Base-by-base conservation (phyloP, 352 stramenopile species). In the Globisporangium lucens region DNA sequence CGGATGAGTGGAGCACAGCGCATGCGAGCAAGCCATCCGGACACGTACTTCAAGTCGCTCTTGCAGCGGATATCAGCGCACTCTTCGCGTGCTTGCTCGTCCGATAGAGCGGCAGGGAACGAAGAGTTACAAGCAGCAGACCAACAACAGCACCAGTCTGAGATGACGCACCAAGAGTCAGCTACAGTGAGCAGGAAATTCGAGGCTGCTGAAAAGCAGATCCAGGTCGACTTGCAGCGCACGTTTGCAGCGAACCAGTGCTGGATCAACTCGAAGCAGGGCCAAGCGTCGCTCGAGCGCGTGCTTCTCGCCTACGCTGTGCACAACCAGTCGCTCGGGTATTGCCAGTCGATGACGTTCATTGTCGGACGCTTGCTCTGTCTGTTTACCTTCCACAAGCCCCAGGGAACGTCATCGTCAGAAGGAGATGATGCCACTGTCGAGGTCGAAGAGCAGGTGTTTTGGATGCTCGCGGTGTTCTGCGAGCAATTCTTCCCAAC, bases 321-420 rank as follows among this genome's bases (percentile, higher is more conserved):
- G 33, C 82, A 92, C 63, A 94, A 97, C 62, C 66, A 79, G 27
- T 63, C 61, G 24, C 74, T 97, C 6, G 90, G 90, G 15, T 97
- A 97, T 68, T 97, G 90, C 56, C 90, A 97, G 71, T 91, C 83
- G 22, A 96, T 97, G 88, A 97, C 91, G 47, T 97, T 96, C 61
- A 81, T 97, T 24, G 87, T 87, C 8, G 90, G 80, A 0, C 75
- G 90, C 17, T 52, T 96, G 38, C 63, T 97, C 43, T 92, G 83
- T 61, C 61, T 92, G 5, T 88, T 78, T 56, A 73, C 75, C 6
- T 56, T 61, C 57, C 53, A 66, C 46, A 17, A 47, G 2, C 12
- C 17, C 15, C 2, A 61, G 22, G 3, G 29, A 33, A 20, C 17
- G 4, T 41, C 56, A 46, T 5, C 43, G 15, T 5, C 17, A 68